Evolutionary conservation across 2,329 filamentous ascomycete species (phyloP).

Genomic region (Alternaria arborescens): DNA sequence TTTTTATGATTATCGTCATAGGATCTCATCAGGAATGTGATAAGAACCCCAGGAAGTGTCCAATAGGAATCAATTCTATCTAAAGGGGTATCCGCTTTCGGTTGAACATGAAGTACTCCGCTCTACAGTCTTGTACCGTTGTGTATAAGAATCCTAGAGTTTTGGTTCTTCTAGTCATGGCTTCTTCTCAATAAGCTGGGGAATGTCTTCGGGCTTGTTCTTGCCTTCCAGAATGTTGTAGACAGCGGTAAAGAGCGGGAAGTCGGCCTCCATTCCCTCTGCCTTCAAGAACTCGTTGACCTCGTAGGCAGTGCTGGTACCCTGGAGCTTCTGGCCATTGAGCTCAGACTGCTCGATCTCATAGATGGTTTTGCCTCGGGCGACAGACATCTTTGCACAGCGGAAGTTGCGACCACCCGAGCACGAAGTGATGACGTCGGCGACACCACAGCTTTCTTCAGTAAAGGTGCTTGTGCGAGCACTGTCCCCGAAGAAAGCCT

Average conservation of each 20-base stretch:
- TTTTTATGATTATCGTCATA: background rate
- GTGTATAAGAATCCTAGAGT: background rate
- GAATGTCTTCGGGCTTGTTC: constrained; percentile 81
- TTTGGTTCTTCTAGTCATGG: constrained; percentile 11
- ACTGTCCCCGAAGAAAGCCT: constrained; percentile 87
- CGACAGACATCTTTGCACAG: constrained; percentile 87
- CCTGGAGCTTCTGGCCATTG: constrained; percentile 97
- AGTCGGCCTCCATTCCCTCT: constrained; percentile 79
- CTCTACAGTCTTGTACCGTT: background rate
- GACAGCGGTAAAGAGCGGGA: constrained; percentile 92
- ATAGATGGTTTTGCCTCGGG: constrained; percentile 79
- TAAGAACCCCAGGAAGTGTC: background rate
- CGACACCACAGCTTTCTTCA: constrained; percentile 94
- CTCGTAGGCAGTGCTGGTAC: constrained; percentile 89
- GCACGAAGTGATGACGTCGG: constrained; percentile 94
- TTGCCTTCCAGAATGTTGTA: constrained; percentile 80
- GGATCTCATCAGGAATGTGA: background rate
- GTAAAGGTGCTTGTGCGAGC: constrained; percentile 88
- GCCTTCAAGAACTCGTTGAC: constrained; percentile 88
- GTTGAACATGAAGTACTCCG: background rate
- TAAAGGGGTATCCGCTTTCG: constrained; percentile 12
- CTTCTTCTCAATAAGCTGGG: constrained; percentile 64
- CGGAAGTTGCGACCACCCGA: constrained; percentile 92
- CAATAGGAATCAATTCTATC: constrained; percentile 11
- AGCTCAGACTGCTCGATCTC: constrained; percentile 90